Evolutionary conservation across 2,329 filamentous ascomycete genomes (phyloP), one percentile per base, ranked within the genome.

Genomic region (Microsporum ferrugineum): DNA sequence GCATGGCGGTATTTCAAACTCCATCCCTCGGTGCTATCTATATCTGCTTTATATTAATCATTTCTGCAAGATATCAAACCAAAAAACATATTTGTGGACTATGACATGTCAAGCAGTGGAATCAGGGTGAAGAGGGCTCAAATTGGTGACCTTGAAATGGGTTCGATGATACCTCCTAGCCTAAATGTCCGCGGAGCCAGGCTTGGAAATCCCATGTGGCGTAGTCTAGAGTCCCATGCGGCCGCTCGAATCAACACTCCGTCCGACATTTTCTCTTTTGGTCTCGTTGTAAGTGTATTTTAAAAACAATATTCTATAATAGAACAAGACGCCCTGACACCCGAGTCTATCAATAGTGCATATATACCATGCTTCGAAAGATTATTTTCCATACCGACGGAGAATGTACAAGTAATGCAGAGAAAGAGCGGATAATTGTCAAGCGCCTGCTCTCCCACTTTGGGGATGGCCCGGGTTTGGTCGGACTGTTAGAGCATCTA

Each of bases 171-270:
- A 14, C 53, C 61, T 5, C 51, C 61, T 10, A 59, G 55, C 23
- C 45, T 63, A 14, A 61, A 63, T 56, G 53, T 63, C 29, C 38
- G 59, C 36, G 61, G 61, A 10, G 59, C 59, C n/a, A 49, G 39
- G 17, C 27, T 63, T n/a, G 59, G 55, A 12, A 63, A 63, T 47
- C 61, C 59, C 6, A 63, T 63, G 59, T 63, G 51, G 59, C 53
- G 59, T 6, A 63, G 61, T 36, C 59, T 59, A 10, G 55, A 61
- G 45, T 58, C 61, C 41, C 59, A 63, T 39, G 36, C 58, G 39
- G 61, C 58, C 8, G 58, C 58, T 14, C 58, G 51, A 14, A 60
- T 62, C 38, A 62, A 60, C 31, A 51, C 34, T 2, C 61, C 49
- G 3, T 57, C 58, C 27, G 58, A 55, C 29, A 39, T 62, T 23